Percentiles rank a stretch among this genome's conserved stretches.
Conservation (phyloP, 768 basidiomycete genomes). For the Leccinellum luteum region DNA sequence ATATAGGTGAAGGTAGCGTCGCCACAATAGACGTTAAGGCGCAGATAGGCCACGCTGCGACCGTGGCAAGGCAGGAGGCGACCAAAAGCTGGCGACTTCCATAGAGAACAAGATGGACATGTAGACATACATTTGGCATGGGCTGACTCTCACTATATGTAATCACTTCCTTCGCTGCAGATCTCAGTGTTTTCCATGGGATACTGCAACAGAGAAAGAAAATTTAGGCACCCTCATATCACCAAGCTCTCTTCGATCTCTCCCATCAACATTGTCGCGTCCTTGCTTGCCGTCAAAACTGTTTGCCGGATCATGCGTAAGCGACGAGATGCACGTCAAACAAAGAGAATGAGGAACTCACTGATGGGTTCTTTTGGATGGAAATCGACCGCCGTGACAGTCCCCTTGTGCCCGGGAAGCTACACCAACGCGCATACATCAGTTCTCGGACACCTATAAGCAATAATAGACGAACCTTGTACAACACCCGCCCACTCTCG, state of each 20-base stretch:
- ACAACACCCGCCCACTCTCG: constrained; percentile 68
- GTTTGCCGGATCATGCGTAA: constrained; percentile 1
- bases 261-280: constrained; percentile 87
- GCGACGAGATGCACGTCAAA: not conserved
- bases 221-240: constrained; percentile 35
- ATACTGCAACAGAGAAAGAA: not conserved
- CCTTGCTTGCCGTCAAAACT: constrained; percentile 94
- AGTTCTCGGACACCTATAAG: not conserved
- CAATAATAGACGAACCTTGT: constrained; percentile 58
- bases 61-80: too few relatives aligned
- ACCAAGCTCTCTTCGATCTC: constrained; percentile 73
- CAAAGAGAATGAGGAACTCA: constrained; percentile 37
- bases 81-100: constrained; percentile 23
- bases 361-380: constrained; percentile 95
- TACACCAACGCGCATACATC: constrained; percentile 33
- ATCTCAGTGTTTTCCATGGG: not conserved
- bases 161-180: constrained; percentile 1
- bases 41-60: too few relatives aligned
- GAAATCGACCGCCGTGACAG: constrained; percentile 94
- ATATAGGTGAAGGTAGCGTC: too few relatives aligned
- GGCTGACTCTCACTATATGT: not conserved
- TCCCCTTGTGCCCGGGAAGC: constrained; percentile 96
- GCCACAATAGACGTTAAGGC: too few relatives aligned
- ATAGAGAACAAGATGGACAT: constrained; percentile 15
- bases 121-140: not conserved